These are phyloP conservation scores for Hirsutella rhossiliensis DNA, from an alignment of 2,329 filamentous ascomycete species.

Conservation along the genomic window DNA sequence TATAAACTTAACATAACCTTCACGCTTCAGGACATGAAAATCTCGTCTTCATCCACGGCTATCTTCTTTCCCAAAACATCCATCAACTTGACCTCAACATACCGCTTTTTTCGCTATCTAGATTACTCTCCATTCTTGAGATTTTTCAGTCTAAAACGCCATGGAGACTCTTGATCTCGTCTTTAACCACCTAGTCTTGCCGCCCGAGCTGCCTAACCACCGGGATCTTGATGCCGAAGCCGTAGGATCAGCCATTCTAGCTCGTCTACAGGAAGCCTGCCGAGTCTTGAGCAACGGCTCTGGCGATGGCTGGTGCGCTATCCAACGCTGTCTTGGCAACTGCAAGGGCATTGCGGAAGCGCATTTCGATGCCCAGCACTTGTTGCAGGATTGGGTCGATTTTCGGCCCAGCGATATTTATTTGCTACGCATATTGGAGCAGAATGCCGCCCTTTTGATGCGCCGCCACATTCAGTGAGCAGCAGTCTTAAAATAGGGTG, in stretches of 20 bases:
- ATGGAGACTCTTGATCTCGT: conserved; percentile 2
- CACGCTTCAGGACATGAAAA: too few relatives aligned
- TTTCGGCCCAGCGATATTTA: conserved; percentile 1
- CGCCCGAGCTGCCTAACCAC: conserved; percentile 6
- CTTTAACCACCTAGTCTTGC: conserved; percentile 13
- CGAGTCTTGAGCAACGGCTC: not conserved
- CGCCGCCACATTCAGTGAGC: conserved; percentile 9
- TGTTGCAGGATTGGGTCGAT: not conserved
- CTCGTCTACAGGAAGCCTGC: not conserved
- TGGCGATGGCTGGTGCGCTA: not conserved
- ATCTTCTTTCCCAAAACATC: too few relatives aligned
- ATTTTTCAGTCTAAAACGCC: too few relatives aligned
- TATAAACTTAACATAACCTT: too few relatives aligned
- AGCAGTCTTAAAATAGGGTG: not conserved
- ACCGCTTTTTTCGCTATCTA: too few relatives aligned
- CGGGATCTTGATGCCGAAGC: conserved; percentile 3
- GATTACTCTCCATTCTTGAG: too few relatives aligned
- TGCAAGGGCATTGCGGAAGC: not conserved
- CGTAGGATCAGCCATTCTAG: conserved; percentile 1
- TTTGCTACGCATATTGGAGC: conserved; percentile 9
- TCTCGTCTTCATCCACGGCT: too few relatives aligned
- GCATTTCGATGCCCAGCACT: not conserved
- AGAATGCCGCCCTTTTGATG: conserved; percentile 21
- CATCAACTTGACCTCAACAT: too few relatives aligned
- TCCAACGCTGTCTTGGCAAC: not conserved